Base-by-base conservation (phyloP, 2,329 filamentous ascomycete genomes). In the Curvularia eragrostidis region DNA sequence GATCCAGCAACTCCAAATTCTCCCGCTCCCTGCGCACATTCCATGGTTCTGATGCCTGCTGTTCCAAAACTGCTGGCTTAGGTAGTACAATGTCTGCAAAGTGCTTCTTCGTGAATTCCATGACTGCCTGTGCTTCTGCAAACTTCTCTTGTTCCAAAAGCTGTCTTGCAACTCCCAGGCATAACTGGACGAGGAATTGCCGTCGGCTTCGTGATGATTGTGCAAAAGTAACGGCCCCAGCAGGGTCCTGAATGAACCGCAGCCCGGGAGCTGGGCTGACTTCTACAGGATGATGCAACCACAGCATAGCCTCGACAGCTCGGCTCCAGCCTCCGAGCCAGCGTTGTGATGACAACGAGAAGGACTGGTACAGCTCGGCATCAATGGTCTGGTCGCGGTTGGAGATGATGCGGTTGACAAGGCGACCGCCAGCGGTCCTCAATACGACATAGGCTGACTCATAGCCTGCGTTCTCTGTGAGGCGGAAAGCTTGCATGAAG, bases 21-120 rank as follows among this genome's bases (percentile, higher is more conserved):
- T 61, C 26, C 52, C 59, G 59, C 42, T 71, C 67, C 49, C 49
- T 50, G 19, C 44, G 52, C 19, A 43, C 52, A 53, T 38, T 65
- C 39, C 39, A 43, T 23, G 42, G 39, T 19, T 46, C 15, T 9
- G 34, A 39, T 36, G 46, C 9, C 26, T 49, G 52, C 15, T 52
- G 54, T 15, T 53, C 48, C 41, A 39, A 30, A 7, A 41, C 38
- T 21, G 54, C 55, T 9, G 52, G 51, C 26, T 61, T 65, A 1
- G 65, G 53, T 13, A 72, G 48, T 21, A 73, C 69, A n/a, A 75
- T 30, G 7, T 75, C 72, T 1, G 71, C 59, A 39, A 75, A 75
- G 47, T 74, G 65, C 12, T 68, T 54, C 51, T 71, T 69, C 5
- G 67, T 61, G 30, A 75, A 74, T 1, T 69, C 54, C 64, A 76